Conservation (phyloP, 192 early-diverging fungal species). For the Coemansia sp. region DNA sequence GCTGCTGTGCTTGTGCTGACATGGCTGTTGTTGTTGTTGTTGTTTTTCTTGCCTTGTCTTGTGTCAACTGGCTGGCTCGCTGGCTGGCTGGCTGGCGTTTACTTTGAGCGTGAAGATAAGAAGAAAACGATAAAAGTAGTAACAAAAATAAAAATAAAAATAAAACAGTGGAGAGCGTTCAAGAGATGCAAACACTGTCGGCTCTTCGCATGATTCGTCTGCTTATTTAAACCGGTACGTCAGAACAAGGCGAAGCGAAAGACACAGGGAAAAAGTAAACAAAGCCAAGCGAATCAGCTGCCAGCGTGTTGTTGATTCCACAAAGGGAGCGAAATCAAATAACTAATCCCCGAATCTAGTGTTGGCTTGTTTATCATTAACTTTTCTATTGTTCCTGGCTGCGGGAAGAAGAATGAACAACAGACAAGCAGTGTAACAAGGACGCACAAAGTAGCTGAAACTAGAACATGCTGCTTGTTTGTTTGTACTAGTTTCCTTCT, state of each 20-base stretch:
- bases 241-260: no score
- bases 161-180: constrained; percentile 10
- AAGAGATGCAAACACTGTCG: no score
- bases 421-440: neutral
- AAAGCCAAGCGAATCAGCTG: neutral
- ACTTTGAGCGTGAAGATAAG: neutral
- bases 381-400: neutral
- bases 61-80: no score
- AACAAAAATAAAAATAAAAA: neutral
- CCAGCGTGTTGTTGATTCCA: neutral
- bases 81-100: no score
- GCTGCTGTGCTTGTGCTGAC: constrained; percentile 28
- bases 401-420: neutral
- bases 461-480: neutral
- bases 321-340: neutral
- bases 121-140: neutral
- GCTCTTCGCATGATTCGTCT: no score
- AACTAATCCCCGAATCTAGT: neutral
- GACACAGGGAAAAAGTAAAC: no score
- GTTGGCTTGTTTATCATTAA: neutral
- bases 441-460: neutral
- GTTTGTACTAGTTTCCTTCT: neutral
- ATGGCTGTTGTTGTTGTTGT: constrained; percentile 13
- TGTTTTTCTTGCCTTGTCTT: neutral
- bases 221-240: no score